These are phyloP conservation scores for Aspergillus sp. DNA, from an alignment of 2,329 filamentous ascomycete species.

Conservation along the genomic window DNA sequence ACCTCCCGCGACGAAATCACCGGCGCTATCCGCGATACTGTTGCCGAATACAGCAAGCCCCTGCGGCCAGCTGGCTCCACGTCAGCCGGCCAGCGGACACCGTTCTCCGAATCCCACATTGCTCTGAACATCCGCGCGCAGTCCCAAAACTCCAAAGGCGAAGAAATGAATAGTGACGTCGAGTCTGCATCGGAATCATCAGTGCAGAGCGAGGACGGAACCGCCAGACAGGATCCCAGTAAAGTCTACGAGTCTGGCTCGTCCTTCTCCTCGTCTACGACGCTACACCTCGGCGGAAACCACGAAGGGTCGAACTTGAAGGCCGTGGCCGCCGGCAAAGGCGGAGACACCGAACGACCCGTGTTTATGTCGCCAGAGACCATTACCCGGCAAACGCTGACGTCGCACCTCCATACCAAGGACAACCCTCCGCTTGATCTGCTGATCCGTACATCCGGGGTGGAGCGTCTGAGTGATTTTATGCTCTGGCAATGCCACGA, in stretches of 20 bases:
- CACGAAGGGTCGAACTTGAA: constrained; percentile 34
- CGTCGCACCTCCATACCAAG: constrained; percentile 83
- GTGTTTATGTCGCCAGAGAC: constrained; percentile 74
- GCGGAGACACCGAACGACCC: constrained; percentile 23
- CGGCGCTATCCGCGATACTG: constrained; percentile 80
- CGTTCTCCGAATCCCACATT: constrained; percentile 86
- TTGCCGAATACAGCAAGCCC: constrained; percentile 79
- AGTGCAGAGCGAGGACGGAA: constrained; percentile 44
- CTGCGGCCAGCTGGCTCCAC: constrained; percentile 46
- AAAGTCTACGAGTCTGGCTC: constrained; percentile 31
- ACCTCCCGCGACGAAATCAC: constrained; percentile 96
- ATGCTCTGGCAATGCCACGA: constrained; percentile 99
- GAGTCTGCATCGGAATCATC: constrained; percentile 46
- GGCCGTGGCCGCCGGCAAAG: constrained; percentile 33
- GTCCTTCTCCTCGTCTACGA: constrained; percentile 48
- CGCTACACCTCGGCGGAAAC: constrained; percentile 43
- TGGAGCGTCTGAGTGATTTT: constrained; percentile 90
- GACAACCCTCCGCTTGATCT: constrained; percentile 85
- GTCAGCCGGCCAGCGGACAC: constrained; percentile 50
- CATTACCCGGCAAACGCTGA: constrained; percentile 80
- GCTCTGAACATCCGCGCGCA: constrained; percentile 78
- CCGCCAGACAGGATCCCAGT: constrained; percentile 20
- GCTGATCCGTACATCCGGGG: constrained; percentile 87
- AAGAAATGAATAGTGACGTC: constrained; percentile 47
- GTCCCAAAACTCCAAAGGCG: constrained; percentile 37